Evolutionary conservation across 192 early-diverging fungal genomes (phyloP), one percentile per base, ranked within the genome.

Genomic region (Coemansia sp.): DNA sequence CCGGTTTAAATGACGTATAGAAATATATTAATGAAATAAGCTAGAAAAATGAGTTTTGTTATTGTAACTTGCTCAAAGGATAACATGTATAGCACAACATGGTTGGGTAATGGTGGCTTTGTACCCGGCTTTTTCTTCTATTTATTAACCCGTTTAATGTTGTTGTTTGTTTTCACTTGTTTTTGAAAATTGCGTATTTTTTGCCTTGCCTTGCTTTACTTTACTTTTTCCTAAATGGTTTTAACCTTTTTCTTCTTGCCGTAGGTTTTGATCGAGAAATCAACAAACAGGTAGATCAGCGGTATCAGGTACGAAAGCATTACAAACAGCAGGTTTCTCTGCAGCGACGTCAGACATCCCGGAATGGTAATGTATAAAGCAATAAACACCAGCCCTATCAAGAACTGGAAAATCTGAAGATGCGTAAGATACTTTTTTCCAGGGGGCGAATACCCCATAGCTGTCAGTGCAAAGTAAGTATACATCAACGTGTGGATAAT

Each of bases 401-500:
- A 59, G 83, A 95, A 95, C 81, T 95, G 93, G 51, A 85, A 83
- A 68, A 95, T 95, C 80, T 95, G 93, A 84, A 92, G 86, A 60
- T 81, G 80, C 16, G 93, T 95, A 48, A 95, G 72, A 75, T 90
- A 92, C 72, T 88, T 85, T 71, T 95, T 95, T 40, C 89, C 88
- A 10, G 91, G 92, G 20, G 90, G 89, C 66, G 86, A 86, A 40
- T 90, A 67, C 28, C 91, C 91, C 65, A 93, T 71, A 32, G 86
- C 87, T 12, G 91, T 92, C 58, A 85, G 72, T 28, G 89, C 86
- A 73, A 92, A 94, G 82, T 93, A 93, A 30, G 80, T 71, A 77
- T 93, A 95, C 92, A 95, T 95, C 57, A 95, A 69, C 30, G 91
- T 89, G 77, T 95, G 93, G 45, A 95, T 90, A 61, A 93, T 91